Conservation (phyloP, 371 early-diverging fungal species). For the Parasitella parasitica region DNA sequence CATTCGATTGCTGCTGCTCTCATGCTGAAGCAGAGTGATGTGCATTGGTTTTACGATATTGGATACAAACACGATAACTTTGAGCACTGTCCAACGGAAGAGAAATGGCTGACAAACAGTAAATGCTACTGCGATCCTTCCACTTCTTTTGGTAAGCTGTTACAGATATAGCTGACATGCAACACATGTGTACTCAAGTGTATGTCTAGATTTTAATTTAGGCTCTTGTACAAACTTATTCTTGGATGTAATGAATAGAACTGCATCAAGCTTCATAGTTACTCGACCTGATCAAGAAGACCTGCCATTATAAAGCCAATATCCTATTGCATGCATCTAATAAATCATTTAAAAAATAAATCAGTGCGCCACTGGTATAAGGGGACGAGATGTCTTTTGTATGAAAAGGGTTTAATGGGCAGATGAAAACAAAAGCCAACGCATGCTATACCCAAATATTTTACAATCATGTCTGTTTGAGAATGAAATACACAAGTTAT, state of each 20-base stretch:
- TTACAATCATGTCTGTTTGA: no score
- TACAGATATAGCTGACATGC: no score
- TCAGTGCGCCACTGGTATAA: no score
- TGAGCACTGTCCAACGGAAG: conserved; percentile 67
- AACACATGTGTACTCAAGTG: no score
- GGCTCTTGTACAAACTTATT: conserved; percentile 32
- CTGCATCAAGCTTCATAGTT: conserved; percentile 26
- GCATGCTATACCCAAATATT: no score
- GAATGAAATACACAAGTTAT: no score
- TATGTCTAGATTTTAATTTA: conserved; percentile 17
- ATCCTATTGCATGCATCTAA: not conserved
- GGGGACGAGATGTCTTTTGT: no score
- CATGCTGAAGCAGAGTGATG: conserved; percentile 69
- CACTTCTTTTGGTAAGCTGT: conserved; percentile 36
- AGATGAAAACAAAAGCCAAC: no score
- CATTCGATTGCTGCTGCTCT: conserved; percentile 88
- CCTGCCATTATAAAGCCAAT: not conserved
- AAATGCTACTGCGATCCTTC: conserved; percentile 59
- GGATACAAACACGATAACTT: conserved; percentile 75
- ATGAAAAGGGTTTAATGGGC: no score
- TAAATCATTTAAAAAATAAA: not conserved
- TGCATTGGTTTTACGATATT: conserved; percentile 91
- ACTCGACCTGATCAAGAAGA: conserved; percentile 23
- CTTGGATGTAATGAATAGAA: conserved; percentile 26
- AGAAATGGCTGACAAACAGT: conserved; percentile 38